phyloP scores from a whole-genome alignment of 2,329 filamentous ascomycete genomes.

The Triangularia setosa region DNA sequence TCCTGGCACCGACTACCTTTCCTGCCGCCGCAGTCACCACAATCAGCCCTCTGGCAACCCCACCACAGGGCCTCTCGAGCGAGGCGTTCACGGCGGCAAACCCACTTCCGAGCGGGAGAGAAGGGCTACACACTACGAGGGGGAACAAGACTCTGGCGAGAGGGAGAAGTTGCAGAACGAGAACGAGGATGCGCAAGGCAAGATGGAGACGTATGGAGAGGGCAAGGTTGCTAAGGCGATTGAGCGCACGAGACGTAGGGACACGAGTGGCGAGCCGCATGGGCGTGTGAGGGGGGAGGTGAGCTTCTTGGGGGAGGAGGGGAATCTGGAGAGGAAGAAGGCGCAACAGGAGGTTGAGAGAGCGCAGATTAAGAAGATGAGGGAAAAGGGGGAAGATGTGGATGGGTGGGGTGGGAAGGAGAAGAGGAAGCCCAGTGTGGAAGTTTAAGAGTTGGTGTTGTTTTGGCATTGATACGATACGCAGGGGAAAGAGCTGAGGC shows the following conservation, averaged over 20 bases:
- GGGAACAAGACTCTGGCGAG: background rate
- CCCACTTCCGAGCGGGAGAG: slow-evolving; percentile 1
- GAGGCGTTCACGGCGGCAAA: slow-evolving; percentile 6
- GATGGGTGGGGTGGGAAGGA: slow-evolving; percentile 14
- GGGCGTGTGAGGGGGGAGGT: slow-evolving; percentile 19
- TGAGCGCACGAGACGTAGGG: background rate
- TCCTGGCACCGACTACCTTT: slow-evolving; percentile 12
- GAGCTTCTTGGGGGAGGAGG: slow-evolving; percentile 17
- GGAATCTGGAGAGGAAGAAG: slow-evolving; percentile 24
- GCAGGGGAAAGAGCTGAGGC: background rate
- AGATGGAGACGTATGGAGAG: slow-evolving; percentile 18
- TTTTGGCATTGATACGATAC: background rate
- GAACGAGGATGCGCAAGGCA: slow-evolving; percentile 14
- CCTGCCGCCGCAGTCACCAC: slow-evolving; percentile 5
- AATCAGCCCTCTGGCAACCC: background rate
- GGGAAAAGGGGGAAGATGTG: slow-evolving; percentile 19
- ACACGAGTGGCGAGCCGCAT: background rate
- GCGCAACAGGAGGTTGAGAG: slow-evolving; percentile 20
- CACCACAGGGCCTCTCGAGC: background rate
- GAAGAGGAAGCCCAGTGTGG: slow-evolving; percentile 11
- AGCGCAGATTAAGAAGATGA: slow-evolving; percentile 18
- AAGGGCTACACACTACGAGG: slow-evolving; percentile 6
- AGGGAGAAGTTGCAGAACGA: slow-evolving; percentile 9
- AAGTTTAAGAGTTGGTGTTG: background rate
- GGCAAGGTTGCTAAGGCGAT: slow-evolving; percentile 11